These are phyloP conservation scores for Cupressus sempervirens DNA, from an alignment of 75 land plant genomes.

Conservation along the genomic window DNA sequence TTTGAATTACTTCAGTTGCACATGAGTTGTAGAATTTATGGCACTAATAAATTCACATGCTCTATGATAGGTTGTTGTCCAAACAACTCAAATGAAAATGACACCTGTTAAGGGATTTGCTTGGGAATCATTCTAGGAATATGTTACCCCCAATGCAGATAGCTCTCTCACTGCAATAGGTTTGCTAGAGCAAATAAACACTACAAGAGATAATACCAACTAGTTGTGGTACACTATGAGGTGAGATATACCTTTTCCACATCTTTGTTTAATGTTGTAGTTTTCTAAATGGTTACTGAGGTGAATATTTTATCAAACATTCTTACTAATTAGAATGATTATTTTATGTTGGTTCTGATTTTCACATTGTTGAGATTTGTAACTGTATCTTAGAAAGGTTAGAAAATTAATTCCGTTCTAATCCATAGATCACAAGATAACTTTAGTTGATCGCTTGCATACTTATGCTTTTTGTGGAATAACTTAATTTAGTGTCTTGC, in stretches of 20 bases:
- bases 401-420: background rate
- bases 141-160: conserved; percentile 38
- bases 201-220: conserved; percentile 71
- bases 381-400: no score
- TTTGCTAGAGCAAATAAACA: conserved; percentile 73
- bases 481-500: background rate
- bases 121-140: conserved; percentile 68
- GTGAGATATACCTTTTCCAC: conserved; percentile 36
- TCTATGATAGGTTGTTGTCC: conserved; percentile 47
- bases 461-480: background rate
- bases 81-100: conserved; percentile 60
- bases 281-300: background rate
- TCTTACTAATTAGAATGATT: background rate
- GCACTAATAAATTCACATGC: background rate
- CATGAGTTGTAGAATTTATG: background rate
- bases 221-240: conserved; percentile 87
- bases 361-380: background rate
- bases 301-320: background rate
- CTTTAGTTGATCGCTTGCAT: background rate
- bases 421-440: background rate
- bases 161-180: conserved; percentile 38
- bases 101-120: conserved; percentile 30
- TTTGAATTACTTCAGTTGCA: background rate
- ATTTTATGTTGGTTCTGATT: background rate
- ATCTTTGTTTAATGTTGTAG: background rate